phyloP scores from a whole-genome alignment of 805 yeast species.

The Wickerhamomyces tratensis region DNA sequence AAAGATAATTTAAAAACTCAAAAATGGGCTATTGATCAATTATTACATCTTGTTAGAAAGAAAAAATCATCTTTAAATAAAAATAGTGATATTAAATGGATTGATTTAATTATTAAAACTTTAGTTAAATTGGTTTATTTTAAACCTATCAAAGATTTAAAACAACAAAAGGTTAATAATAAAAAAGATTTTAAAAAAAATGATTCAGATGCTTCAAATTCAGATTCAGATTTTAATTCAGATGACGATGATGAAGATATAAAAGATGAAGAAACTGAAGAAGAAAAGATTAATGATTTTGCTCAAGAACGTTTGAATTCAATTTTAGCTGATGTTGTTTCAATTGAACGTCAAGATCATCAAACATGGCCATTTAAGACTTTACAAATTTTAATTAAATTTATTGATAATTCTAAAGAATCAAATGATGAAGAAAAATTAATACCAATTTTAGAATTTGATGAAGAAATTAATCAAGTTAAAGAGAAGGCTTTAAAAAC shows the following conservation, averaged over 20 bases:
- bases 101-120: constrained; percentile 20
- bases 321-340: constrained; percentile 48
- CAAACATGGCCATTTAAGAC: constrained; percentile 56
- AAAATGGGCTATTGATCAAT: constrained; percentile 51
- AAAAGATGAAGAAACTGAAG: constrained; percentile 4
- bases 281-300: constrained; percentile 26
- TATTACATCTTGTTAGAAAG: constrained; percentile 40
- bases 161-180: background rate
- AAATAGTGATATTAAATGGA: constrained; percentile 17
- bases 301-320: constrained; percentile 62
- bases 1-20: constrained; percentile 9
- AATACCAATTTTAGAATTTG: constrained; percentile 34
- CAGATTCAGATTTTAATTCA: constrained; percentile 4
- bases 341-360: constrained; percentile 31
- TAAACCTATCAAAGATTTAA: constrained; percentile 8
- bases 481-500: constrained; percentile 39
- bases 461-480: constrained; percentile 43
- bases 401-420: constrained; percentile 9
- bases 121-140: constrained; percentile 23
- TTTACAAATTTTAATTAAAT: constrained; percentile 25
- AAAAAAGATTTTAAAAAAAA: background rate
- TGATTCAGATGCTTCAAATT: constrained; percentile 3
- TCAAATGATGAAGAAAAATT: constrained; percentile 5
- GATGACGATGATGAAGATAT: constrained; percentile 2
- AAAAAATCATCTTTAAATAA: constrained; percentile 24